Percentiles rank a stretch among this genome's conserved stretches.
phyloP scores from a whole-genome alignment of 768 basidiomycete genomes.

The Panellus pusillus region DNA sequence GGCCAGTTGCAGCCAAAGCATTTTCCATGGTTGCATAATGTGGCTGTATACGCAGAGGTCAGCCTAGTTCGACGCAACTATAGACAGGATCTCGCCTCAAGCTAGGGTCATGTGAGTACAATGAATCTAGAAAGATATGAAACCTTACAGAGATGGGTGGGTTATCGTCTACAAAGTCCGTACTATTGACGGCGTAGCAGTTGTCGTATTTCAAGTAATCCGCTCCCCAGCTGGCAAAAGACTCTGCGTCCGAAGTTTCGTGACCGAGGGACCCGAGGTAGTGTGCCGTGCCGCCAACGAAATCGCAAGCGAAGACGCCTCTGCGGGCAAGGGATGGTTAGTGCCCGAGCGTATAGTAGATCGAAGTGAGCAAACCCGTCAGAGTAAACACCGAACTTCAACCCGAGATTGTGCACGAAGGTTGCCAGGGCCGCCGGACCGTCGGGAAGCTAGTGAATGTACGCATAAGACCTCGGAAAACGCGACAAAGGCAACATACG shows the following conservation, averaged over 20 bases:
- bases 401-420: constrained; percentile 38
- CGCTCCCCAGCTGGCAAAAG: constrained; percentile 50
- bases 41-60: constrained; percentile 26
- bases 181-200: constrained; percentile 45
- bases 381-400: constrained; percentile 64
- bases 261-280: constrained; percentile 47
- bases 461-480: neutral
- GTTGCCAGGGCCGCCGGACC: constrained; percentile 39
- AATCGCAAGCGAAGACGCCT: constrained; percentile 46
- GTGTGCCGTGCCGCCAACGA: constrained; percentile 43
- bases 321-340: constrained; percentile 22
- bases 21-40: constrained; percentile 48
- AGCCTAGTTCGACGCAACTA: neutral
- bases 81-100: constrained; percentile 29
- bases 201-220: constrained; percentile 52
- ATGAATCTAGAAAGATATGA: neutral
- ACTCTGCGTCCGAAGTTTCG: constrained; percentile 47
- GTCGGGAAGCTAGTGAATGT: constrained; percentile 28
- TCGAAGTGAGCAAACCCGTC: constrained; percentile 2
- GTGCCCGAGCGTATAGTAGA: neutral
- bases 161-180: constrained; percentile 47
- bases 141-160: constrained; percentile 41
- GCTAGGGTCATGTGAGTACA: constrained; percentile 24
- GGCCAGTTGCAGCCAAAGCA: constrained; percentile 42
- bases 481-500: neutral